Evolutionary conservation across 306 rosid species (phyloP), one percentile per base, ranked within the genome.

Genomic region (Inga leiocalycina): DNA sequence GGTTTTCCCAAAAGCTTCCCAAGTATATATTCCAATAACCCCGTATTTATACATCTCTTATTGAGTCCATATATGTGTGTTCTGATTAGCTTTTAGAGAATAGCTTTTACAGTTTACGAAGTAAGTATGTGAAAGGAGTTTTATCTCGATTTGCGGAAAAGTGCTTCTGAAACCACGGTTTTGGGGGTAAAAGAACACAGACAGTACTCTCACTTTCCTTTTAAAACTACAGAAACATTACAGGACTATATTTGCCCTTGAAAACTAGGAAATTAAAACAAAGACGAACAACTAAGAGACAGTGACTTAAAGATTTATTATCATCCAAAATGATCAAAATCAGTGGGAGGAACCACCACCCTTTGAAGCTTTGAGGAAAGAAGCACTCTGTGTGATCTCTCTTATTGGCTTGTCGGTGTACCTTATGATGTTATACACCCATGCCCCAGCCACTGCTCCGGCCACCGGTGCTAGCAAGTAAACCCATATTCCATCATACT

Each of bases 361-460:
- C 11, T 78, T 64, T 27, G 32, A 15, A 27, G 62, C 84, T 81
- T 65, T 90, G 41, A 92, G 85, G 78, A 93, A 93, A 27, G 98
- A 95, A 16, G 83, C 88, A 86, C 78, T 91, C 75, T 90, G 87
- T 16, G 93, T 95, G 80, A 95, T 87, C 86, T 92, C 93, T 0
- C 90, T 84, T 61, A 92, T 46, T 10, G 99, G 90, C 78, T 93
- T 95, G 57, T 93, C 82, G 0, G 94, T 90, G 80, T 82, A 92
- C 15, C 98, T 82, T 11, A 95, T 75, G 37, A 75, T n/a, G 79
- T 93, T 93, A 77, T 95, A 95, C 0, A 81, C 87, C 92, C 86
- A 88, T 19, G 93, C 94, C 44, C 97, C 99, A 0, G 84, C 57
- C 4, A 86, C 49, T 0, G 99, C 99, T 2, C 98, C 99, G 0